A percentile compares a stretch with the other conserved stretches of the same genome.
phyloP scores from a whole-genome alignment of 1,284 basidiomycete species.

The Cystobasidium sp. region DNA sequence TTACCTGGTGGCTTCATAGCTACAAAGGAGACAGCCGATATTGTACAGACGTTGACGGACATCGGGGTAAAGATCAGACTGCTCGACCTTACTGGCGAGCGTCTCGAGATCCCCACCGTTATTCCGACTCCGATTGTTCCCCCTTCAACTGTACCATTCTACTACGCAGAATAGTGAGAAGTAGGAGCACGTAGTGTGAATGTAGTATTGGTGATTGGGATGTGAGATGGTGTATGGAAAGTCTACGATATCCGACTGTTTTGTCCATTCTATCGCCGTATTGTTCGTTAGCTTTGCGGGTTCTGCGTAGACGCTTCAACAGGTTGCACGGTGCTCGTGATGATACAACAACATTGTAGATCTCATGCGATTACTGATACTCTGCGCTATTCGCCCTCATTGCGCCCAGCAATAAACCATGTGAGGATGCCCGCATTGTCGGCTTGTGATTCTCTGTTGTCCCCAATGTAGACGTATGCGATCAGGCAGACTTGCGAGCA shows the following conservation, averaged over 20 bases:
- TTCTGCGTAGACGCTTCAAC: too few relatives aligned
- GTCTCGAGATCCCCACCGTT: slow-evolving; percentile 84
- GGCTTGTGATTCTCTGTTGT: slow-evolving; percentile 29
- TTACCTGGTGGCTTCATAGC: slow-evolving; percentile 75
- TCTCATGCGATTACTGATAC: neutral
- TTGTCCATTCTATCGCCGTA: too few relatives aligned
- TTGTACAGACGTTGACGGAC: slow-evolving; percentile 84
- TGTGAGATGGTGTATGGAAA: neutral
- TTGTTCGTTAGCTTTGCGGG: too few relatives aligned
- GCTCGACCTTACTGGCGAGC: slow-evolving; percentile 85
- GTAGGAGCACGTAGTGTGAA: neutral
- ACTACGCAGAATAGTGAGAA: slow-evolving; percentile 68
- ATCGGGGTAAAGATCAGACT: slow-evolving; percentile 93
- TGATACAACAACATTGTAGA: neutral
- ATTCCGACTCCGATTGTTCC: slow-evolving; percentile 69
- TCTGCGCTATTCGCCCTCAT: neutral
- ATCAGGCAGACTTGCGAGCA: slow-evolving; percentile 37
- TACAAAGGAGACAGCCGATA: slow-evolving; percentile 81
- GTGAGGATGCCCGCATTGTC: slow-evolving; percentile 34
- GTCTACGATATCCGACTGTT: too few relatives aligned
- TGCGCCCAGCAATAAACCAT: slow-evolving; percentile 31
- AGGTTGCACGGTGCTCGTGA: too few relatives aligned
- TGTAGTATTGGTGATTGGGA: neutral
- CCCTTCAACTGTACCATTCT: slow-evolving; percentile 80
- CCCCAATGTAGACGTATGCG: slow-evolving; percentile 39